Evolutionary conservation across 192 early-diverging fungal species (phyloP).

Genomic region (Linnemannia exigua): DNA sequence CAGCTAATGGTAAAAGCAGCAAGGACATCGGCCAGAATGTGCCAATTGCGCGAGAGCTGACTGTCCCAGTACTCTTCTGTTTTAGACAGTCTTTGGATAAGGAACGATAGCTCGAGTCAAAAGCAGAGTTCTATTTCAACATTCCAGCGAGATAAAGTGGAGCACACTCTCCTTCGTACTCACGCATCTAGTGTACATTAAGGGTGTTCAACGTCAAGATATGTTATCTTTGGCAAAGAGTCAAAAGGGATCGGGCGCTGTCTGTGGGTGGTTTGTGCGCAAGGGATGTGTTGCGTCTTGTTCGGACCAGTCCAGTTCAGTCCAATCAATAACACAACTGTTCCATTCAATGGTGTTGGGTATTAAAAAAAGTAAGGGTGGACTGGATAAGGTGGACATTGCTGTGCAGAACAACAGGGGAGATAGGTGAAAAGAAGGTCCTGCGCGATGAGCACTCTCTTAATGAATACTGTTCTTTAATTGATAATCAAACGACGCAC

Average conservation of each 20-base stretch:
- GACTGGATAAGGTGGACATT: background rate
- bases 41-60: background rate
- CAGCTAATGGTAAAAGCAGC: background rate
- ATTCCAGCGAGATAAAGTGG: too few relatives aligned
- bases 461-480: background rate
- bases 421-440: background rate
- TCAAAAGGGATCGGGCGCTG: background rate
- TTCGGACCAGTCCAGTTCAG: background rate
- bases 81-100: too few relatives aligned
- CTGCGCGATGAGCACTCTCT: background rate
- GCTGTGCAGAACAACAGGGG: background rate
- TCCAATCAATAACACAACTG: background rate
- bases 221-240: background rate
- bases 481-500: background rate
- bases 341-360: background rate
- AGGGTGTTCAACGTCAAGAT: background rate
- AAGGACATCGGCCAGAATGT: background rate
- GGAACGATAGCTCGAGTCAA: too few relatives aligned
- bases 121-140: too few relatives aligned
- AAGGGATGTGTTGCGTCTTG: background rate
- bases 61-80: too few relatives aligned
- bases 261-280: conserved; percentile 2
- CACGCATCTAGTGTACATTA: background rate
- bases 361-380: background rate
- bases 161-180: too few relatives aligned